Base-by-base conservation (phyloP, 768 basidiomycete genomes). In the Lyophyllum decastes region DNA sequence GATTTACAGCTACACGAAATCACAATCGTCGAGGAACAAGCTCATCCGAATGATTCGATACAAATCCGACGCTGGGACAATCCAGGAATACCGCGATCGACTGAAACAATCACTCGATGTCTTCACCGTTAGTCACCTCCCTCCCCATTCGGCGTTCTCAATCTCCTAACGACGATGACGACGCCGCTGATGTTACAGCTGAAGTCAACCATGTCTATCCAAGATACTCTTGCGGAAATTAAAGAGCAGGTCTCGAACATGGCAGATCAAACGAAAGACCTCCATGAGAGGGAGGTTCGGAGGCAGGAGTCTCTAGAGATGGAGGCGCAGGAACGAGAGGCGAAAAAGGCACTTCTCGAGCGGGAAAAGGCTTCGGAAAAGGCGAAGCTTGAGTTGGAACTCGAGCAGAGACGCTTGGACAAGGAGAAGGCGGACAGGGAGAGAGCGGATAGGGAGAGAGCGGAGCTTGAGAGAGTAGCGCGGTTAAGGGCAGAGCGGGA, bases 41-140 rank as follows among this genome's bases (percentile, higher is more conserved):
- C 2, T 49, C 9, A 16, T 52, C 7, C 51, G 55, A 17, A 56
- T 49, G 2, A 48, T 60, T 12, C 38, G 49, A 35, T 19, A 50
- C 12, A 48, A 53, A 49, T 48, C 59, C 0, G 59, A 60, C 16
- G n/a, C 35, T 17, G 59, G 10, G 33, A 40, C 22, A 2, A 52
- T 60, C 2, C 50, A 52, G 19, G 59, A 52, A 38, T 60, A 56
- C 17, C 59, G 59, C 3, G 51, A 57, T 1, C 46, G 35, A 6
- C 16, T 60, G 22, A 34, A 33, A 14, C 54, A 60, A 5, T 52
- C 45, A 22, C 52, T 60, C 5, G 55, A 55, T 35, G 40, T 53
- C 2, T 60, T 60, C 26, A 43, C 34, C 12, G 59, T 57, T 30
- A 19, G 47, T 35, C 17, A 26, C n/a, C 14, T 6, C 2, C 4